Conservation (phyloP, 2,329 filamentous ascomycete species). For the Tolypocladium tundrense region DNA sequence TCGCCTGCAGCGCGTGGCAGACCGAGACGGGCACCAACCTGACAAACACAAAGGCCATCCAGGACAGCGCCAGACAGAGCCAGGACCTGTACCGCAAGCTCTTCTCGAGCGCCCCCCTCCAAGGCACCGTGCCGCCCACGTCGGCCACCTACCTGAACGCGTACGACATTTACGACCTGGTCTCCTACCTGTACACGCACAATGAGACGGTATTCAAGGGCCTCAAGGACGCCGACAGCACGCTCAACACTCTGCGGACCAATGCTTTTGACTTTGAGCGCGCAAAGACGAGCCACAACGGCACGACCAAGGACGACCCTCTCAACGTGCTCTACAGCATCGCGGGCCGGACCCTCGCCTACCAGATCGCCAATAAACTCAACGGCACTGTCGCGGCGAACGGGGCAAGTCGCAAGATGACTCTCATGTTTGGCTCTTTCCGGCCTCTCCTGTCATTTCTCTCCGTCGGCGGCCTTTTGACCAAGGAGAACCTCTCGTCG, state of each 20-base stretch:
- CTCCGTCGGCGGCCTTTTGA: conserved; percentile 34
- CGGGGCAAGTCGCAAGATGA: conserved; percentile 35
- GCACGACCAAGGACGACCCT: conserved; percentile 28
- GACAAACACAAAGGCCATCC: conserved; percentile 12
- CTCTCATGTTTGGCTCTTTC: conserved; percentile 42
- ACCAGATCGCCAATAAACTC: conserved; percentile 32
- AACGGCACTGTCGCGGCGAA: conserved; percentile 27
- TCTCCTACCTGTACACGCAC: conserved; percentile 42
- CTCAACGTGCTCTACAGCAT: conserved; percentile 32
- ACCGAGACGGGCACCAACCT: conserved; percentile 17
- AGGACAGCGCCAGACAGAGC: conserved; percentile 15
- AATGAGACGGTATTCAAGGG: conserved; percentile 29
- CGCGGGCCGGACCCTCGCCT: conserved; percentile 41
- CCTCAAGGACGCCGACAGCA: conserved; percentile 23
- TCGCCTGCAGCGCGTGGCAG: conserved; percentile 27
- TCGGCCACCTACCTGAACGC: conserved; percentile 37
- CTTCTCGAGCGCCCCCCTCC: conserved; percentile 25
- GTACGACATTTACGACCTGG: conserved; percentile 43
- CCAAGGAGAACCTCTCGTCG: conserved; percentile 38
- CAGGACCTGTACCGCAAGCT: conserved; percentile 32
- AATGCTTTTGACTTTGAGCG: conserved; percentile 63
- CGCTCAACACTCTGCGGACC: conserved; percentile 37
- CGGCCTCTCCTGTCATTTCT: conserved; percentile 48
- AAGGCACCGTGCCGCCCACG: conserved; percentile 22
- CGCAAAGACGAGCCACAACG: conserved; percentile 41